Evolutionary conservation across 2,329 filamentous ascomycete species (phyloP).

Genomic region (Beauveria varroae): DNA sequence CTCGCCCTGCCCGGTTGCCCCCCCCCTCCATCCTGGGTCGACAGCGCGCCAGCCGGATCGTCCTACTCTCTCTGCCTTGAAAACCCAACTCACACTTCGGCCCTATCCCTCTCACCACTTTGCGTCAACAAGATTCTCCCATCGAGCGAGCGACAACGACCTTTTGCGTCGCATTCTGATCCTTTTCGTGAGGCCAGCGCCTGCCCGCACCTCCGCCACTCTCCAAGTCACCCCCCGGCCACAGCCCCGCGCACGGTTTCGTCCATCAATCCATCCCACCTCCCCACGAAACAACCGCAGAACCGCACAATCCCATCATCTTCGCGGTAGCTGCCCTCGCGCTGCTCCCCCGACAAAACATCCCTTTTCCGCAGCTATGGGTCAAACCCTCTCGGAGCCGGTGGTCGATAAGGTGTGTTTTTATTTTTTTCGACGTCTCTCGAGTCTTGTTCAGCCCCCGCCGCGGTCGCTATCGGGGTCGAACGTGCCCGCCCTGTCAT

Average conservation of each 20-base stretch:
- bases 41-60: background rate
- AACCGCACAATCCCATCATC: slow-evolving; percentile 6
- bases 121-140: background rate
- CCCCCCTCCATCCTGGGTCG: slow-evolving; percentile 9
- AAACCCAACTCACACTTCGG: background rate
- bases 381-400: slow-evolving; percentile 98
- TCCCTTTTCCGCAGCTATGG: slow-evolving; percentile 53
- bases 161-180: background rate
- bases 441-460: background rate
- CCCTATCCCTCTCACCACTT: background rate
- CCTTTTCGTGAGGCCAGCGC: background rate
- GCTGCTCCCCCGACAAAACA: slow-evolving; percentile 8
- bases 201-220: background rate
- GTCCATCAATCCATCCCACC: background rate
- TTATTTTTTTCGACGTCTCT: background rate
- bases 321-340: slow-evolving; percentile 12
- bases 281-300: slow-evolving; percentile 7
- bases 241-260: slow-evolving; percentile 8
- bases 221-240: background rate
- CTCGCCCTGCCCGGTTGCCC: background rate
- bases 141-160: background rate
- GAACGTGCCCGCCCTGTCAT: background rate
- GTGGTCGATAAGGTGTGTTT: slow-evolving; percentile 88
- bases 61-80: background rate
- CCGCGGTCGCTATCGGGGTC: background rate